These are phyloP conservation scores for Penicillium dipodomyicola DNA, from an alignment of 495 filamentous ascomycete species.

Conservation along the genomic window DNA sequence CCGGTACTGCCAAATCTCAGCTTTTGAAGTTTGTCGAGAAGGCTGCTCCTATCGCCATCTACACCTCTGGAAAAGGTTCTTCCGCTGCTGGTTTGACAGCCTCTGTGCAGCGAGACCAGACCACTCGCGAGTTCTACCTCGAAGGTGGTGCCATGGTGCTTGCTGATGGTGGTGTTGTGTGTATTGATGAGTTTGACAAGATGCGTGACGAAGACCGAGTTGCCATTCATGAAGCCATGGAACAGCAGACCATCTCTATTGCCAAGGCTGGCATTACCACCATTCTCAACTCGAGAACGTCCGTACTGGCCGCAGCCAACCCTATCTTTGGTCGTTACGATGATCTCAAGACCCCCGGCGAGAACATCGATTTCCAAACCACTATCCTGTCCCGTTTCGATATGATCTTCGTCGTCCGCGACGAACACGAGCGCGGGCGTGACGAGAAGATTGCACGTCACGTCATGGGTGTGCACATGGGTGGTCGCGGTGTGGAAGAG, in stretches of 20 bases:
- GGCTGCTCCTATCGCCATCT: conserved; percentile 94
- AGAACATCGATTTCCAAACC: conserved; percentile 99
- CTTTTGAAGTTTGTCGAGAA: conserved; percentile 97
- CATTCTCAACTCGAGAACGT: conserved; percentile 93
- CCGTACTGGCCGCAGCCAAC: conserved; percentile 94
- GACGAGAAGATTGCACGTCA: conserved; percentile 95
- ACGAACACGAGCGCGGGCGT: conserved; percentile 84
- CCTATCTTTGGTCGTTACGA: conserved; percentile 98
- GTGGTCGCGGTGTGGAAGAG: conserved; percentile 79
- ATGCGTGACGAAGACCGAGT: conserved; percentile 99
- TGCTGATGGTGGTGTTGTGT: conserved; percentile 95
- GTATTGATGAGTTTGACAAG: conserved; percentile 99
- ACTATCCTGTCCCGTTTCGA: conserved; percentile 98
- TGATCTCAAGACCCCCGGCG: conserved; percentile 93
- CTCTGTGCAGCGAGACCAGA: conserved; percentile 89
- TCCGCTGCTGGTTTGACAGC: conserved; percentile 98
- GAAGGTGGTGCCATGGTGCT: conserved; percentile 99
- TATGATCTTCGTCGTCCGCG: conserved; percentile 99
- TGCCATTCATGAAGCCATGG: conserved; percentile 99
- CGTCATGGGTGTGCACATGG: conserved; percentile 98
- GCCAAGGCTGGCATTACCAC: conserved; percentile 99
- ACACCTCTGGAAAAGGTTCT: conserved; percentile 98
- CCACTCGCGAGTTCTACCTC: conserved; percentile 94
- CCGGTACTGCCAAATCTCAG: conserved; percentile 98
- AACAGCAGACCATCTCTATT: conserved; percentile 99